Evolutionary conservation across 768 basidiomycete species (phyloP).

Genomic region (Suillus sp.): DNA sequence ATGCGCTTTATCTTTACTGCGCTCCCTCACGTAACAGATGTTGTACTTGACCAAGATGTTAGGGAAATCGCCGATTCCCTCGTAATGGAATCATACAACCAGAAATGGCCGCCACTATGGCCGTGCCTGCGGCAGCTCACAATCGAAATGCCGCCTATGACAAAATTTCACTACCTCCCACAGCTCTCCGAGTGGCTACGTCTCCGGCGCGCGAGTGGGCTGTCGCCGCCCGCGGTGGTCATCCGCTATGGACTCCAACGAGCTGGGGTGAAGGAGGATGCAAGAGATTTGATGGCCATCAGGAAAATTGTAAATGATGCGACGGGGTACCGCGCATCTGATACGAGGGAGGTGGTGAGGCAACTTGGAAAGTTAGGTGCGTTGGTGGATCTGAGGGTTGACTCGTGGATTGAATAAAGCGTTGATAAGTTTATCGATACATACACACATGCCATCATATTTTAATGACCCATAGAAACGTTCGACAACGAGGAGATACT

Average conservation of each 20-base stretch:
- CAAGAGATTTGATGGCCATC: not conserved
- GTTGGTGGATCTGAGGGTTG: not conserved
- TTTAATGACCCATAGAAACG: not conserved
- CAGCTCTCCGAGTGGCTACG: constrained; percentile 2
- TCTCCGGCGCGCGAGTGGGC: not conserved
- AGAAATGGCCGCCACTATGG: not conserved
- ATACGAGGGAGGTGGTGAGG: not conserved
- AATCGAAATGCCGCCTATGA: not conserved
- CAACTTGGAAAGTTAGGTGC: not conserved
- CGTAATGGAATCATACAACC: not conserved
- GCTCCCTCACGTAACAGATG: not conserved
- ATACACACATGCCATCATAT: not conserved
- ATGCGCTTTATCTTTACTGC: not conserved
- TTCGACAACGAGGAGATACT: not conserved
- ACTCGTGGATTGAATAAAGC: not conserved
- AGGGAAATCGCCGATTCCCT: not conserved
- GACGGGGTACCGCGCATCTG: not conserved
- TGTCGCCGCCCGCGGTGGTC: not conserved
- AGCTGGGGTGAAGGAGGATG: not conserved
- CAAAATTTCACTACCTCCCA: constrained; percentile 6
- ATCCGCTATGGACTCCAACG: not conserved
- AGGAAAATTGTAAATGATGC: constrained; percentile 6
- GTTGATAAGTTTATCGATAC: not conserved
- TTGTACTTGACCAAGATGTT: constrained; percentile 3
- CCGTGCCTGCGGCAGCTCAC: not conserved